Conservation (phyloP, 2,329 filamentous ascomycete species). For the Aschersonia sp. region DNA sequence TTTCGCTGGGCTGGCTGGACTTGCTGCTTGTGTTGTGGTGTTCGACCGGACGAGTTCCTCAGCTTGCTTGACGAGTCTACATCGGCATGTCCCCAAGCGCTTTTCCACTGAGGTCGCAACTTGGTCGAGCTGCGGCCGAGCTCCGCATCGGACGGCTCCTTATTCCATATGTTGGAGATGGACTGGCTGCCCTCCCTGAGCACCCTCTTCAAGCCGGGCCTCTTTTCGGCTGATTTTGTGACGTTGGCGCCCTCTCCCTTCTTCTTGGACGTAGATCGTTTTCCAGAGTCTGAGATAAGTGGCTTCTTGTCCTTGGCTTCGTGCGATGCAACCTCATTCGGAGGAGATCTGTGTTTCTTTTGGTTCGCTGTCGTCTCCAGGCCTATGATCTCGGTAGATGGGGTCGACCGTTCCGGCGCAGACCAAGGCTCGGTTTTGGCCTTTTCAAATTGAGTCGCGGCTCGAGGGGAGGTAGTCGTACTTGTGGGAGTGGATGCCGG, state of each 20-base stretch:
- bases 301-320: conserved; percentile 3
- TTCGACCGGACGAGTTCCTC: conserved; percentile 3
- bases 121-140: conserved; percentile 7
- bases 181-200: conserved; percentile 34
- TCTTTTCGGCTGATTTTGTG: conserved; percentile 9
- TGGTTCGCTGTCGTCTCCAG: conserved; percentile 22
- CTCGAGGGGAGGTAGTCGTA: conserved; percentile 2
- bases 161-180: conserved; percentile 33
- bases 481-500: conserved; percentile 2
- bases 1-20: conserved; percentile 2
- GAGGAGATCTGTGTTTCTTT: conserved; percentile 27
- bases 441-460: conserved; percentile 4
- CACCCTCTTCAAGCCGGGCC: conserved; percentile 24
- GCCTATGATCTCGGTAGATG: neutral
- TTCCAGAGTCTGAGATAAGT: conserved; percentile 1
- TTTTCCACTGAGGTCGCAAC: conserved; percentile 12
- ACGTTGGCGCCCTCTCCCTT: conserved; percentile 11
- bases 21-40: neutral
- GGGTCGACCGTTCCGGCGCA: neutral
- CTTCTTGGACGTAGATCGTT: conserved; percentile 12
- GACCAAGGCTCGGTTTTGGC: neutral
- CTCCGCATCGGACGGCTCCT: conserved; percentile 21
- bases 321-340: conserved; percentile 6
- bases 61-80: conserved; percentile 1
- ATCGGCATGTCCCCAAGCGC: conserved; percentile 3